These are phyloP conservation scores for Talaromyces trachyspermus DNA, from an alignment of 495 filamentous ascomycete species.

Conservation along the genomic window DNA sequence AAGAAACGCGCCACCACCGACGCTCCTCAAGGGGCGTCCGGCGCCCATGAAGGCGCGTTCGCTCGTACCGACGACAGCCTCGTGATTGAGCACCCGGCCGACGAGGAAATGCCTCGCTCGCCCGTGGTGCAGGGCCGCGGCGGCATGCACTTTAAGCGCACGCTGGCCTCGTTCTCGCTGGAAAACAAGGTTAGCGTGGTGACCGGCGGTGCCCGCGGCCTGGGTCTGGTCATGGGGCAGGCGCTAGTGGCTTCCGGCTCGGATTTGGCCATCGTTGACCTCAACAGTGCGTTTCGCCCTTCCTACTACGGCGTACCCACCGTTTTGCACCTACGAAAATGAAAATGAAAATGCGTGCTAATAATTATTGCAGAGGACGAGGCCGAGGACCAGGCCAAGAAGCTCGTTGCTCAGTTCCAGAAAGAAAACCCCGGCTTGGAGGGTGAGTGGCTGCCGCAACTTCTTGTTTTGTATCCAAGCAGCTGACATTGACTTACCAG, in stretches of 20 bases:
- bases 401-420: constrained; percentile 63
- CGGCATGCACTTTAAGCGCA: constrained; percentile 62
- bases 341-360: constrained; percentile 8
- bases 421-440: constrained; percentile 71
- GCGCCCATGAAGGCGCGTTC: constrained; percentile 41
- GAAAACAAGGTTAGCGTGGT: constrained; percentile 72
- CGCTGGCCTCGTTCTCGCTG: constrained; percentile 67
- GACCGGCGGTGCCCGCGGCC: constrained; percentile 77
- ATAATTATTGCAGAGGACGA: constrained; percentile 57
- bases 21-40: constrained; percentile 24
- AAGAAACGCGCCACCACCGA: constrained; percentile 29
- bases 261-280: constrained; percentile 84
- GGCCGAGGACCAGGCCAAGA: constrained; percentile 65
- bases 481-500: constrained; percentile 26
- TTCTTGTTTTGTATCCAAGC: neutral
- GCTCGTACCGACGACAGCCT: constrained; percentile 75
- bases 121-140: constrained; percentile 64
- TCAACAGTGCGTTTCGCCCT: constrained; percentile 63
- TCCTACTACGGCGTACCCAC: neutral
- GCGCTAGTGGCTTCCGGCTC: constrained; percentile 79
- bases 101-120: constrained; percentile 56
- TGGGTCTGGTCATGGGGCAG: constrained; percentile 89
- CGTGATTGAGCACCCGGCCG: constrained; percentile 67
- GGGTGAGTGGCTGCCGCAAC: constrained; percentile 38
- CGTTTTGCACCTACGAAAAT: neutral